A percentile compares a stretch with the other conserved stretches of the same genome.
Evolutionary conservation across 2,329 filamentous ascomycete species (phyloP).

Genomic region (Aspergillus thermomutatus): DNA sequence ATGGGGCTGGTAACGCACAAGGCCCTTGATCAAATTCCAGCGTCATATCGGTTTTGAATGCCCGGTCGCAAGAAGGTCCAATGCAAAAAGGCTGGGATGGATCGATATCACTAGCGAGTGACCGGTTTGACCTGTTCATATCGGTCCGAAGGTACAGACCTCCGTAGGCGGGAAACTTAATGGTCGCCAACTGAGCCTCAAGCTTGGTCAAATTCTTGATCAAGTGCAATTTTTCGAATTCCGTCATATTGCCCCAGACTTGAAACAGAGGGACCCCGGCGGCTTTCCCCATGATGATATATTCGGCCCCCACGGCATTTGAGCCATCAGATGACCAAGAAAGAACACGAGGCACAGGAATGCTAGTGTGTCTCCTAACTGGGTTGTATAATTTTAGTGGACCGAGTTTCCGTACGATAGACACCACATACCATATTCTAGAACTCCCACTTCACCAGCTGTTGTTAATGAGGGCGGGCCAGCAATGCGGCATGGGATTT

Average conservation of each 20-base stretch:
- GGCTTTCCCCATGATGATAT: constrained; percentile 41
- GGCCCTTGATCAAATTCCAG: constrained; percentile 9
- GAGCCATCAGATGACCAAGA: constrained; percentile 18
- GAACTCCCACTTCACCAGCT: constrained; percentile 28
- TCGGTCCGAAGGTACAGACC: constrained; percentile 20
- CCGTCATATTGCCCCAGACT: constrained; percentile 21
- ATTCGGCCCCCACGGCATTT: constrained; percentile 36
- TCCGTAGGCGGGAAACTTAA: constrained; percentile 22
- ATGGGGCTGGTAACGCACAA: constrained; percentile 14
- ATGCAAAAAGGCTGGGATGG: constrained; percentile 12
- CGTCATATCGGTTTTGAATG: not conserved
- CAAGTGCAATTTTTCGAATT: constrained; percentile 18
- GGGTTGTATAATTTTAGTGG: not conserved
- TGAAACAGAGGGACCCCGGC: constrained; percentile 29
- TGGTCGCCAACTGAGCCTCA: constrained; percentile 19
- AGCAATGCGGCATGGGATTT: constrained; percentile 29
- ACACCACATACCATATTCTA: constrained; percentile 21
- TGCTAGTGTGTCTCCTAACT: constrained; percentile 20
- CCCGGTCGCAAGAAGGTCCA: constrained; percentile 19
- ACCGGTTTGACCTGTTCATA: constrained; percentile 2
- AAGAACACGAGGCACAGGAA: constrained; percentile 25
- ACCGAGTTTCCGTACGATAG: not conserved
- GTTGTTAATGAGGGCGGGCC: constrained; percentile 26
- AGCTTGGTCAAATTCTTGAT: constrained; percentile 21
- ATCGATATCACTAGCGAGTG: constrained; percentile 14